Evolutionary conservation across 208 protist species (phyloP), one percentile per base, ranked within the genome.

Genomic region (Crithidia expoeki): DNA sequence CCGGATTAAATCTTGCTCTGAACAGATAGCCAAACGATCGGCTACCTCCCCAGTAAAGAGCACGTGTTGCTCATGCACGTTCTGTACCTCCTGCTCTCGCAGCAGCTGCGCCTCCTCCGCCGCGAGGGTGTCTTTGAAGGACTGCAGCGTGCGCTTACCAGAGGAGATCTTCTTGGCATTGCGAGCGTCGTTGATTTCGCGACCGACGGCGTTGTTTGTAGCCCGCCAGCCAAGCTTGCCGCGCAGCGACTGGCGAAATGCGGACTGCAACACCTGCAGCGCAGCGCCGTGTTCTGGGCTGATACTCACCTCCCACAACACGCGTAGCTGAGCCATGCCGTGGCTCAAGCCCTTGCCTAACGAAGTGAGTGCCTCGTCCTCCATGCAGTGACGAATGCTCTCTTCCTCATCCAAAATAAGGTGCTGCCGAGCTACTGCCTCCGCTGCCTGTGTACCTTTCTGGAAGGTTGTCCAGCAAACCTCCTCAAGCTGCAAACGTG

Each of bases 211-310:
- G 27, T 57, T 44, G 69, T 94, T 79, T 4, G 85, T 86, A 40
- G 47, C 69, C 9, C 75, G 86, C 80, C 86, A 92, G 21, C 86
- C 86, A 12, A 93, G 68, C 10, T 63, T 68, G 4, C 85, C 85
- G 16, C 58, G 61, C 49, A 77, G 64, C 30, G 67, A 86, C 28
- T 59, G 69, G 12, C 70, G 75, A 51, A 87, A 79, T 21, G 81
- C 70, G 0, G 74, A 72, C 60, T 94, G 89, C 49, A 94, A 72
- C 21, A 68, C 72, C 30, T 57, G 5, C 33, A 94, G 69, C 4
- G 83, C 79, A 7, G 56, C 27, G 23, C 52, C 71, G 21, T 58
- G 36, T 30, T 23, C 36, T 0, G 70, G 46, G 32, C 57, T 42
- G 6, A 57, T 21, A 53, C 60, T 68, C 58, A 80, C 71, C 2